A percentile compares a stretch with the other conserved stretches of the same genome.
phyloP scores from a whole-genome alignment of 2,329 filamentous ascomycete species.

The Tolypocladium tundrense region DNA sequence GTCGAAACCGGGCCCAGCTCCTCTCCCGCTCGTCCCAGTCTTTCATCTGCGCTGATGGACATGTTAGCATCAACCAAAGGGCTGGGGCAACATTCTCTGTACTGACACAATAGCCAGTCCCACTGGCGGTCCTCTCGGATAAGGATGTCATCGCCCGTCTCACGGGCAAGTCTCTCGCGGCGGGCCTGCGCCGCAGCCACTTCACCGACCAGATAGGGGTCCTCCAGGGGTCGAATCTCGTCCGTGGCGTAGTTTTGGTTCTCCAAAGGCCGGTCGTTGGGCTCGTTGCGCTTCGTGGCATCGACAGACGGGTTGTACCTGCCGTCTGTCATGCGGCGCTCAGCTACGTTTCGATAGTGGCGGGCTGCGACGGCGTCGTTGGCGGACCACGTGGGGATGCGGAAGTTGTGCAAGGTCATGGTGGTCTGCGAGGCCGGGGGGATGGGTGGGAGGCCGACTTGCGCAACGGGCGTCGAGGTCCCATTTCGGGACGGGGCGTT shows the following conservation, averaged over 20 bases:
- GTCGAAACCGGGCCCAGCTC: constrained; percentile 33
- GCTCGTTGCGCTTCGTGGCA: constrained; percentile 10
- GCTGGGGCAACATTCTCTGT: neutral
- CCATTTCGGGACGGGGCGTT: constrained; percentile 7
- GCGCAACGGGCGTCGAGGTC: constrained; percentile 18
- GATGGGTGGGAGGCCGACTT: constrained; percentile 40
- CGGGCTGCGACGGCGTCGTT: constrained; percentile 42
- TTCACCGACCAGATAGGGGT: constrained; percentile 58
- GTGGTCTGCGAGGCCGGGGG: constrained; percentile 27
- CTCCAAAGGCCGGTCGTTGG: neutral
- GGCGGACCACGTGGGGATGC: constrained; percentile 49
- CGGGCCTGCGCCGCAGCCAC: constrained; percentile 48
- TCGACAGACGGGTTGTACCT: constrained; percentile 19
- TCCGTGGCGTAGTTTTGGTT: neutral
- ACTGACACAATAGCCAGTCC: constrained; percentile 51
- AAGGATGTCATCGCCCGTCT: constrained; percentile 44
- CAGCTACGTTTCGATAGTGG: constrained; percentile 54
- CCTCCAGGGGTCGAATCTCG: constrained; percentile 45
- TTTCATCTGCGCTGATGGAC: constrained; percentile 36
- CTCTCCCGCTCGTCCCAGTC: constrained; percentile 40
- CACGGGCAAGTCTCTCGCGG: constrained; percentile 44
- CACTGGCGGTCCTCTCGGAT: constrained; percentile 47
- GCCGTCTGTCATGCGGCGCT: constrained; percentile 44
- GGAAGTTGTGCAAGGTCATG: constrained; percentile 41
- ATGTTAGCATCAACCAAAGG: neutral